Base-by-base conservation (phyloP, 1,284 basidiomycete genomes). In the Neotropicomus parvogracilis region DNA sequence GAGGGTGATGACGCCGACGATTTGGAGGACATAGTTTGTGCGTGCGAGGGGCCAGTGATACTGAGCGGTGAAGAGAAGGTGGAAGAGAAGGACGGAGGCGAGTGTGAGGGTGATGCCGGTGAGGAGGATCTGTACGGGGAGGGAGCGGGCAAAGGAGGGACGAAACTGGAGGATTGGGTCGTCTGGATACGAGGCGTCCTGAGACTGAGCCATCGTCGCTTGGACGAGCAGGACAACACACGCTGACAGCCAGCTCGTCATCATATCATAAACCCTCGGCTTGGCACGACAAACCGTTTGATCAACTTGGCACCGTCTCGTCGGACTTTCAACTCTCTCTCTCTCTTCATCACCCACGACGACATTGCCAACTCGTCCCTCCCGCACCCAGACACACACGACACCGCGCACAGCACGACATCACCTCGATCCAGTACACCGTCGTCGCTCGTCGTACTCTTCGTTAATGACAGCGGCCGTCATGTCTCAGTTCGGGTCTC, bases 11-110 rank as follows among this genome's bases (percentile, higher is more conserved):
- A 93, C 90, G 21, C 89, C 89, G 2, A 83, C 80, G 12, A 97
- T 68, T 66, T 98, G 95, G 26, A 98, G 81, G 49, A 84, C 74
- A 67, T 90, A 99, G 75, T 99, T 99, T 60, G 89, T 79, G 11
- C 85, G 86, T 1, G 93, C 92, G 34, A 99, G 85, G 0, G 93
- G 92, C 77, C 90, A 92, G 69, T 99, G 95, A 60, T 97, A 98
- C 64, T 95, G 91, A 0, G 88, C 88, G 16, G 97, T 98, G 71
- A 99, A 98, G 51, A 94, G 68, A 52, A 99, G 83, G 59, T 98
- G 94, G 52, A 95, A 82, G 59, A 95, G 75, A 26, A 99, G 83
- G n/a, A 97, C 86, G 40, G 79, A 74, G 38, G 91, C 80, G 49
- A 99, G 83, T 2, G 95, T 91, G 53, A 97, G 70, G 19, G 93